phyloP scores from a whole-genome alignment of 2,329 filamentous ascomycete species.

The Phialophora expanda region DNA sequence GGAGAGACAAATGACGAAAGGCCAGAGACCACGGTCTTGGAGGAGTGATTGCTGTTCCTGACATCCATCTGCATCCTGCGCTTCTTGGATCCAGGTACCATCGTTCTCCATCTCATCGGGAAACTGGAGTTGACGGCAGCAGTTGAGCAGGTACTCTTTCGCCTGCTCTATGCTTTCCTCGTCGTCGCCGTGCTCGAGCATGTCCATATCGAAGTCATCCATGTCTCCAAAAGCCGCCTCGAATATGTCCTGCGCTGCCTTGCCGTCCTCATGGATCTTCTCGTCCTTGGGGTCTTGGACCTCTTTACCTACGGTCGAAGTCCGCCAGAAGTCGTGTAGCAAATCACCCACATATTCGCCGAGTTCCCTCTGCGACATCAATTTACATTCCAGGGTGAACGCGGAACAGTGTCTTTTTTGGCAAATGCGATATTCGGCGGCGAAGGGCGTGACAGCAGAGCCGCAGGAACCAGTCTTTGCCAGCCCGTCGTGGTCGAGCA shows the following conservation, averaged over 20 bases:
- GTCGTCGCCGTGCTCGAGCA: constrained; percentile 12
- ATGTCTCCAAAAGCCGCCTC: constrained; percentile 5
- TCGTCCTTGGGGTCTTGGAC: not conserved
- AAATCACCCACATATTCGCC: not conserved
- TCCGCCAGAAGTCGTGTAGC: not conserved
- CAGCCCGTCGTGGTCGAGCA: not conserved
- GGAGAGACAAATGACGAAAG: not conserved
- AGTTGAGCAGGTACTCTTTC: not conserved
- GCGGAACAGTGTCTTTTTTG: not conserved
- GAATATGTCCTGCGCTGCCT: not conserved
- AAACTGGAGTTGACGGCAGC: not conserved
- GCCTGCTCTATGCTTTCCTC: not conserved
- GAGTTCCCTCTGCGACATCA: not conserved
- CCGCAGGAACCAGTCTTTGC: not conserved
- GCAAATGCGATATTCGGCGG: not conserved
- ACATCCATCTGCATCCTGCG: not conserved
- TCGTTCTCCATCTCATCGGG: not conserved
- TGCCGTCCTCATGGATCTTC: not conserved
- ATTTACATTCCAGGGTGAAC: not conserved
- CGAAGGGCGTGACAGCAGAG: not conserved
- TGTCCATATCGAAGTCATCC: constrained; percentile 7
- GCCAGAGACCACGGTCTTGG: not conserved
- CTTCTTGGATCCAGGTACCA: not conserved
- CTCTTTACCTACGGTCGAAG: not conserved
- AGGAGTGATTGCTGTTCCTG: not conserved